Evolutionary conservation across 108 stramenopile species (phyloP).

Genomic region (Aurantiochytrium sp.): DNA sequence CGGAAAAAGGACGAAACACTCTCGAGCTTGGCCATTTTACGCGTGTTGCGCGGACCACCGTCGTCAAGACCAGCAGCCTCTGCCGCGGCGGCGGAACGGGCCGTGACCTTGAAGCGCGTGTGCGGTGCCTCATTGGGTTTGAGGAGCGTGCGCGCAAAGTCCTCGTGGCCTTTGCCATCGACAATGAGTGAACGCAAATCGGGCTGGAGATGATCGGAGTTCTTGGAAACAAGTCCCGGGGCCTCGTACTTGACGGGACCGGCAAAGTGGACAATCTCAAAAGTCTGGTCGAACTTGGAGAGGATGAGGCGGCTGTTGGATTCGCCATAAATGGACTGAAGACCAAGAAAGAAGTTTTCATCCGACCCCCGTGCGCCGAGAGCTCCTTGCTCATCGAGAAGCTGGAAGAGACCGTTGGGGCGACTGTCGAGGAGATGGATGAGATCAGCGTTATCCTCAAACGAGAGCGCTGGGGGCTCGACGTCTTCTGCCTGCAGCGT

Average conservation of each 20-base stretch:
- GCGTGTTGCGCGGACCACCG: background rate
- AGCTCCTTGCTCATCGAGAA: slow-evolving; percentile 70
- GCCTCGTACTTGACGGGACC: slow-evolving; percentile 37
- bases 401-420: slow-evolving; percentile 47
- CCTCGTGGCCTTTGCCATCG: background rate
- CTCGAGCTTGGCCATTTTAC: slow-evolving; percentile 2
- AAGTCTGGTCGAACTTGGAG: background rate
- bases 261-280: slow-evolving; percentile 40
- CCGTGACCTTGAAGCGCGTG: background rate
- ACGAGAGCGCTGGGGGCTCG: slow-evolving; percentile 56
- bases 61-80: background rate
- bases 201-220: slow-evolving; percentile 29
- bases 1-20: slow-evolving; percentile 68
- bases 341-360: background rate
- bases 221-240: slow-evolving; percentile 45
- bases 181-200: background rate
- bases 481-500: slow-evolving; percentile 47
- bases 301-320: background rate
- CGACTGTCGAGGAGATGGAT: slow-evolving; percentile 87
- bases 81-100: background rate
- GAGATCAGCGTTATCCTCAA: slow-evolving; percentile 95
- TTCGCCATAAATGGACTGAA: background rate
- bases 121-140: background rate
- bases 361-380: slow-evolving; percentile 67
- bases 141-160: background rate